These are phyloP conservation scores for Eucalyptus guilfoylei DNA, from an alignment of 345 rosid species.

Conservation along the genomic window DNA sequence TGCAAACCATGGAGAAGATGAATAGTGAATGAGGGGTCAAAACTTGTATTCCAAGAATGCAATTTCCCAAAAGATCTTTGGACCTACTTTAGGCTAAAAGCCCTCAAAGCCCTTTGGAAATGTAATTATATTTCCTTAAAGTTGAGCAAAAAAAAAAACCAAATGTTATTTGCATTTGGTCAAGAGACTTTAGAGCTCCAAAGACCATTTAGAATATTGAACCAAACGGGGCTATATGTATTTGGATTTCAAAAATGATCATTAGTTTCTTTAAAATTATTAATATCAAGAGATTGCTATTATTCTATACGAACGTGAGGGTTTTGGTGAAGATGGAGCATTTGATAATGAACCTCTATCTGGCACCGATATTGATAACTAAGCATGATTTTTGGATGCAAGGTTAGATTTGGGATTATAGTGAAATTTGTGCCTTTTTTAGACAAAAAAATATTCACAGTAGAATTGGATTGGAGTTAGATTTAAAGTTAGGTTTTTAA, in stretches of 20 bases:
- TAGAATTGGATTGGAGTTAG: background rate
- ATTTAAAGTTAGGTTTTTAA: background rate
- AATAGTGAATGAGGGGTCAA: too few relatives aligned
- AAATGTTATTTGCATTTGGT: too few relatives aligned
- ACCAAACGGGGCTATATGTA: too few relatives aligned
- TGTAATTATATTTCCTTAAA: too few relatives aligned
- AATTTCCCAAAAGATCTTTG: too few relatives aligned
- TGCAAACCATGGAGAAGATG: too few relatives aligned
- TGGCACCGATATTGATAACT: background rate
- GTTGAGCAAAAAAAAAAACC: too few relatives aligned
- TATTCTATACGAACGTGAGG: background rate
- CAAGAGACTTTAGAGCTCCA: too few relatives aligned
- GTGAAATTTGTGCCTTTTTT: background rate
- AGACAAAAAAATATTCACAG: background rate
- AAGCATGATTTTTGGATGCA: background rate
- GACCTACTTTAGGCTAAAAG: too few relatives aligned
- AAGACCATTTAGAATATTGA: too few relatives aligned
- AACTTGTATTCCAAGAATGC: too few relatives aligned
- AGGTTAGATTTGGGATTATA: background rate
- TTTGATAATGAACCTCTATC: background rate
- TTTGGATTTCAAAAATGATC: background rate
- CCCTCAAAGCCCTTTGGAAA: accelerated
- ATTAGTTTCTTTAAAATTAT: background rate
- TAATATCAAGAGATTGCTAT: background rate
- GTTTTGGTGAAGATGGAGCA: background rate